phyloP scores from a whole-genome alignment of 2,329 filamentous ascomycete genomes.

The Orbilia quercus region DNA sequence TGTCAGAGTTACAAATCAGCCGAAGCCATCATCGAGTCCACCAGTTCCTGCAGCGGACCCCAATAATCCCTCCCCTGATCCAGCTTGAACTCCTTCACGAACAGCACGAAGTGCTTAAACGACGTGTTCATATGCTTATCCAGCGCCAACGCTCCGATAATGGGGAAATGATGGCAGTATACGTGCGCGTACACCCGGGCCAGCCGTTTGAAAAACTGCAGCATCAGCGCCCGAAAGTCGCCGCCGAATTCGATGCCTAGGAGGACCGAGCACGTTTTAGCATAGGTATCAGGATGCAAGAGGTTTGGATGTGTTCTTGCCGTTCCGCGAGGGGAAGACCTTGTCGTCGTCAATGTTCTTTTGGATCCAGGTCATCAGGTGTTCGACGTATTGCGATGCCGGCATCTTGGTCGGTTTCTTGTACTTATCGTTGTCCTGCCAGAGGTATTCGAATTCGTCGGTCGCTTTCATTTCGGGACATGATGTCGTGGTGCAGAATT shows the following conservation, averaged over 20 bases:
- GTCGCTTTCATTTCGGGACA: slow-evolving; percentile 99
- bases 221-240: slow-evolving; percentile 85
- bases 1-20: slow-evolving; percentile 15
- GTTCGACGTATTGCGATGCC: slow-evolving; percentile 95
- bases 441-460: slow-evolving; percentile 99
- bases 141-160: slow-evolving; percentile 91
- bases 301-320: slow-evolving; percentile 64
- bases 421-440: slow-evolving; percentile 95
- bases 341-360: slow-evolving; percentile 93
- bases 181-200: slow-evolving; percentile 99
- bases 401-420: slow-evolving; percentile 98
- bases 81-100: slow-evolving; percentile 94
- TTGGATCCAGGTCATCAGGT: slow-evolving; percentile 97
- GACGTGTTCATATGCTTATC: slow-evolving; percentile 98
- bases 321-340: slow-evolving; percentile 93
- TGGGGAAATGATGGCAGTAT: slow-evolving; percentile 99
- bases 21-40: slow-evolving; percentile 81
- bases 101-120: slow-evolving; percentile 99
- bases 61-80: slow-evolving; percentile 97
- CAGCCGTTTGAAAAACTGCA: slow-evolving; percentile 98
- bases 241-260: slow-evolving; percentile 92
- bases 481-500: slow-evolving; percentile 96
- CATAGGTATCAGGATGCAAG: background rate
- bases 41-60: slow-evolving; percentile 92
- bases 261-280: background rate